These are phyloP conservation scores for Bremia lactucae DNA, from an alignment of 352 stramenopile species.

Conservation along the genomic window DNA sequence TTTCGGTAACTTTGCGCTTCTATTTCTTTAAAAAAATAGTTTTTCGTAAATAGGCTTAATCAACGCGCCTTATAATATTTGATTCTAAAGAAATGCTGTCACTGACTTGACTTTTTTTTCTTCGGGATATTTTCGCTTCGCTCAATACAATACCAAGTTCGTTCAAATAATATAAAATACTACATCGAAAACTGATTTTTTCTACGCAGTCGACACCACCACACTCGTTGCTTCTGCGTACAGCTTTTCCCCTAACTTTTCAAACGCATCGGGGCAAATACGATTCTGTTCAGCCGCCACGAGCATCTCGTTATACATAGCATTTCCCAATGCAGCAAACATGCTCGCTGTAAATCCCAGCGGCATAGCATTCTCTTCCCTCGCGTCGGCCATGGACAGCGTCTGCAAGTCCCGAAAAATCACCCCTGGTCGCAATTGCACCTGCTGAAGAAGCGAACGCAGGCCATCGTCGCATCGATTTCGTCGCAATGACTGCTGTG, in stretches of 20 bases:
- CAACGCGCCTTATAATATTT: not conserved
- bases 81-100: not conserved
- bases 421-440: conserved; percentile 24
- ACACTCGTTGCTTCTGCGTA: conserved; percentile 35
- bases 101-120: no score
- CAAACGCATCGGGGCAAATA: conserved; percentile 39
- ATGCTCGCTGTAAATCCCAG: conserved; percentile 64
- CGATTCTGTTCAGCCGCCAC: conserved; percentile 28
- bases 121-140: no score
- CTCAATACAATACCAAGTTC: conserved; percentile 16
- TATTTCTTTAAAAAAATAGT: no score
- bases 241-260: conserved; percentile 39
- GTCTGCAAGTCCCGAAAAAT: conserved; percentile 43
- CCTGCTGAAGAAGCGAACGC: conserved; percentile 34
- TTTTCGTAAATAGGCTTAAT: no score
- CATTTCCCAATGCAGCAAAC: conserved; percentile 58
- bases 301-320: conserved; percentile 59
- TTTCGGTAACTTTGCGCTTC: no score
- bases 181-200: not conserved
- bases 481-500: conserved; percentile 3
- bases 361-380: conserved; percentile 26
- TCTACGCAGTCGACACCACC: conserved; percentile 31
- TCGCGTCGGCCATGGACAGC: conserved; percentile 20
- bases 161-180: conserved; percentile 2
- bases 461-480: conserved; percentile 31